Evolutionary conservation across 2,329 filamentous ascomycete genomes (phyloP).

Genomic region (Penicillium sp.): DNA sequence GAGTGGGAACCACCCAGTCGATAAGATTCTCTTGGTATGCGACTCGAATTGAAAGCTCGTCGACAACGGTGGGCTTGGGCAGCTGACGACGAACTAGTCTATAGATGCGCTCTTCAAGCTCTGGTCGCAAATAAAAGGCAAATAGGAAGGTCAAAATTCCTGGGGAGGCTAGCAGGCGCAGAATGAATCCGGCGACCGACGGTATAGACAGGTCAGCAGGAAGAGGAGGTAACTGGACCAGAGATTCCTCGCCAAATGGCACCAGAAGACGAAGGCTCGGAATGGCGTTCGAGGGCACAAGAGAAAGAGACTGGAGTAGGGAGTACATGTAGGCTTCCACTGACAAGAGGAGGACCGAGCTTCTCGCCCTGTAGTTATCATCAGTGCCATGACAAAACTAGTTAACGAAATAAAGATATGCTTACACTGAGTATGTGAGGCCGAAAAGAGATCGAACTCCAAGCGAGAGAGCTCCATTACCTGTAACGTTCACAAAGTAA

Average conservation of each 20-base stretch:
- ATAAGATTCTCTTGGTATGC: constrained; percentile 43
- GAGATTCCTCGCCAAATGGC: constrained; percentile 35
- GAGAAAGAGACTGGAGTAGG: constrained; percentile 40
- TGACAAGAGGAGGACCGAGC: constrained; percentile 35
- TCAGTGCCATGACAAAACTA: constrained; percentile 14
- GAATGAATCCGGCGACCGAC: constrained; percentile 25
- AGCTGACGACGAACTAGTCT: constrained; percentile 38
- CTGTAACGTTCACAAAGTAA: constrained; percentile 20
- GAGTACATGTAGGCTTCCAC: constrained; percentile 44
- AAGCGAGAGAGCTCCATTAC: constrained; percentile 25
- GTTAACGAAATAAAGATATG: background rate
- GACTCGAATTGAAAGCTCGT: constrained; percentile 41
- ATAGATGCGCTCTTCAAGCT: constrained; percentile 40
- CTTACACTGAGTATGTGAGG: constrained; percentile 30
- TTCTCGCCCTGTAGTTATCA: constrained; percentile 29
- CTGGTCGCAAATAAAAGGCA: constrained; percentile 34
- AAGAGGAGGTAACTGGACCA: constrained; percentile 32
- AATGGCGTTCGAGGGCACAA: constrained; percentile 33
- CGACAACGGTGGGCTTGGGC: constrained; percentile 40
- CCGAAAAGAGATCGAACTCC: constrained; percentile 27
- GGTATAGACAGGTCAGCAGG: constrained; percentile 27
- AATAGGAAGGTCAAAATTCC: constrained; percentile 35
- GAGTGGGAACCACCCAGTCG: constrained; percentile 41
- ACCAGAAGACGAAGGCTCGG: constrained; percentile 33
- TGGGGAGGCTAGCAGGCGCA: constrained; percentile 33